Conservation (phyloP, 2,329 filamentous ascomycete species). For the Canariomyces notabilis region DNA sequence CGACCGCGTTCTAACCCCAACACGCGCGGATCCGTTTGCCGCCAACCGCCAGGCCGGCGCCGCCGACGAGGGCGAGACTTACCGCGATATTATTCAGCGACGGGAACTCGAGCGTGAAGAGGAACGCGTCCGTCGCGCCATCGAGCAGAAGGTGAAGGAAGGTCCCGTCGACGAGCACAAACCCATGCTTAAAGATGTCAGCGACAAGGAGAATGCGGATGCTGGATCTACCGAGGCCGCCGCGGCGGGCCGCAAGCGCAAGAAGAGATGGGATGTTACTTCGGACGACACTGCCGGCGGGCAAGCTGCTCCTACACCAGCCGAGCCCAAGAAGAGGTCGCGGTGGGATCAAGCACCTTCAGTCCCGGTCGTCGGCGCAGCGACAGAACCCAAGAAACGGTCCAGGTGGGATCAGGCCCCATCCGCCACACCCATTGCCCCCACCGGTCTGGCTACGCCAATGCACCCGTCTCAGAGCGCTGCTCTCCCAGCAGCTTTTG, state of each 20-base stretch:
- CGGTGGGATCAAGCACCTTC: constrained; percentile 83
- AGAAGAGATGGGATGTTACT: constrained; percentile 88
- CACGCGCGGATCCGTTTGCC: constrained; percentile 79
- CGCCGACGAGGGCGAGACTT: constrained; percentile 69
- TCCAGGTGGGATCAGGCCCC: constrained; percentile 90
- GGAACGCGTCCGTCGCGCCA: constrained; percentile 73
- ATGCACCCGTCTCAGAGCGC: constrained; percentile 64
- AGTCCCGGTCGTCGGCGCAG: constrained; percentile 47
- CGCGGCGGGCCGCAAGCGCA: constrained; percentile 68
- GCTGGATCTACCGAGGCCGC: constrained; percentile 61
- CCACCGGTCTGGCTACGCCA: constrained; percentile 70
- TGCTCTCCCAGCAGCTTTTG: constrained; percentile 57
- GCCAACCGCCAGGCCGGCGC: constrained; percentile 65
- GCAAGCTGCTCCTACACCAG: constrained; percentile 41
- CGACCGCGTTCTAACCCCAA: constrained; percentile 80
- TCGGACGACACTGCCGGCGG: constrained; percentile 51
- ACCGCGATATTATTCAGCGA: constrained; percentile 84
- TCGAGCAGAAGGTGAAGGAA: constrained; percentile 66
- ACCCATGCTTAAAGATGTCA: constrained; percentile 69
- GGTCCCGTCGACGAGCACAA: constrained; percentile 62
- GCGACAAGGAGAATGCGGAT: constrained; percentile 68
- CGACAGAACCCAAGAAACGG: constrained; percentile 61
- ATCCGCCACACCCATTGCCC: constrained; percentile 69
- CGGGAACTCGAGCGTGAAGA: constrained; percentile 92
- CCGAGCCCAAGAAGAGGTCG: constrained; percentile 68